Evolutionary conservation across 2,329 filamentous ascomycete species (phyloP), one percentile per base, ranked within the genome.

Genomic region (Pseudocercospora crystallina): DNA sequence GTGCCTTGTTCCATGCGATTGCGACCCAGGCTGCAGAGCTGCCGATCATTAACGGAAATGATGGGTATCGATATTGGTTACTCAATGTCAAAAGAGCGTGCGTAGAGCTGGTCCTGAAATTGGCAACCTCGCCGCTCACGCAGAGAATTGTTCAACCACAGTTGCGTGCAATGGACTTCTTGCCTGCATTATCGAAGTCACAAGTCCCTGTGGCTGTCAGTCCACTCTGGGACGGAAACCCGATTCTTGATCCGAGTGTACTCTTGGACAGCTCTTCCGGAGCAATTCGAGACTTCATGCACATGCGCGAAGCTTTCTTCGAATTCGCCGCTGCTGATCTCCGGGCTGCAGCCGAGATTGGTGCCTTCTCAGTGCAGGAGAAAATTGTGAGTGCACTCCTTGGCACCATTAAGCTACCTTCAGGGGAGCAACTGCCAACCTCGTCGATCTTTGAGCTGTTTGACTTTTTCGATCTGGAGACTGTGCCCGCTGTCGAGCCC

Each of bases 361-460:
- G 51, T 14, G 56, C 62, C n/a, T 63, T 56, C 42, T 68, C 65
- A 1, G 82, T 86, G 1, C 85, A 86, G 55, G 72, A 75, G 36
- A 71, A 71, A 44, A 73, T 77, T 11, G 70, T 84, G 31, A 78
- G 78, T 3, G 75, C 89, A 0, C 75, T 97, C n/a, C 82, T 91
- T 37, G 94, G 94, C 5, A 84, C 86, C 36, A 83, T 89, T 7
- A 77, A 81, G 9, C 75, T 84, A 13, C 80, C 86, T 11, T 82
- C 82, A 51, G 85, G 86, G 41, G 81, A 88, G 47, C 75, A 83
- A 5, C 75, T 87, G 33, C 73, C 77, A 26, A 87, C 90, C 51
- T 80, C 86, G 1, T 90, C 87, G 3, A 80, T 97, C 5, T 96
- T 97, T 64, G 90, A 96, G 58, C 79, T 97, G 15, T 94, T 95